Percentiles rank a stretch among this genome's conserved stretches.
Evolutionary conservation across 177 flowering plant genomes (phyloP).

Genomic region (Vitis hybrid): DNA sequence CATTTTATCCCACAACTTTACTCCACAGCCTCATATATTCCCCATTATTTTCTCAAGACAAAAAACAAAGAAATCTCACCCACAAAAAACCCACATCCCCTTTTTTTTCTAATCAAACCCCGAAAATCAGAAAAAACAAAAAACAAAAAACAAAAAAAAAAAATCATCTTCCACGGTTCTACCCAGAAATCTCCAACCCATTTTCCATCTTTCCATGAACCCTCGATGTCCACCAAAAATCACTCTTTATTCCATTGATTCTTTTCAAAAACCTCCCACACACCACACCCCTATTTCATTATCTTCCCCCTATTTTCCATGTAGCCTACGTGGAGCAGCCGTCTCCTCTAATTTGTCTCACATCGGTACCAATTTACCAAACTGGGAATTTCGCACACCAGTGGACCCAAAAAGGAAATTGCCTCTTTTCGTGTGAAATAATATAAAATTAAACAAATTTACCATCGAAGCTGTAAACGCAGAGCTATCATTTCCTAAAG

Average conservation of each 20-base stretch:
- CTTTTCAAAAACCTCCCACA: neutral
- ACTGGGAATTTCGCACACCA: neutral
- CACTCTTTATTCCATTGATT: constrained; percentile 3
- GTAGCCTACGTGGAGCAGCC: constrained; percentile 47
- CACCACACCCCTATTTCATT: constrained; percentile 2
- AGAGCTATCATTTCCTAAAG: constrained; percentile 1
- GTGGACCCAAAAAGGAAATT: constrained; percentile 11
- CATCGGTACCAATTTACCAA: neutral
- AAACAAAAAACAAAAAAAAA: constrained; percentile 1
- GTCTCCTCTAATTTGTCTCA: constrained; percentile 23
- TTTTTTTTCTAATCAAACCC: neutral
- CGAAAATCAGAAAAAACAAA: too few species aligned
- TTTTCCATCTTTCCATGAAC: too few species aligned
- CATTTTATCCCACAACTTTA: constrained; percentile 9
- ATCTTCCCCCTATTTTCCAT: constrained; percentile 36
- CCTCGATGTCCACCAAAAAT: too few species aligned
- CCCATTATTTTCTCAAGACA: neutral
- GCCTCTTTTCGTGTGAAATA: neutral
- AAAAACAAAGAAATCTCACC: constrained; percentile 13
- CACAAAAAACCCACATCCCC: constrained; percentile 6
- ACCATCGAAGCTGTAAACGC: too few species aligned
- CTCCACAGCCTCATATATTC: constrained; percentile 46
- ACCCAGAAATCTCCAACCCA: neutral
- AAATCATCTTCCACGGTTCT: neutral
- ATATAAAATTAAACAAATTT: neutral